Percentiles rank a stretch among this genome's conserved stretches.
phyloP scores from a whole-genome alignment of 2,329 filamentous ascomycete genomes.

The Xylariaceae sp. region DNA sequence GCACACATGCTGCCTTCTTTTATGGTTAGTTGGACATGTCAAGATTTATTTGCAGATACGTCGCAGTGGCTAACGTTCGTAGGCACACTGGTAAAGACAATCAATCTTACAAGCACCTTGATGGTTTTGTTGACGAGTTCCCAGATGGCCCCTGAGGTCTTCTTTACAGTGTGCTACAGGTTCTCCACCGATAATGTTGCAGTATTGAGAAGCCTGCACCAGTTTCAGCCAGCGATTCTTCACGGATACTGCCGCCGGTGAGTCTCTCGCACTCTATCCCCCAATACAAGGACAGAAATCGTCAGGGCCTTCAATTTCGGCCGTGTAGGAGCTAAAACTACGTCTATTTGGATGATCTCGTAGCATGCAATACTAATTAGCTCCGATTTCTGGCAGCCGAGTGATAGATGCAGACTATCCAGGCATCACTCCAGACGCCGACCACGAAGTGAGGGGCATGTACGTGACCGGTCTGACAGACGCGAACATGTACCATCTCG shows the following conservation, averaged over 20 bases:
- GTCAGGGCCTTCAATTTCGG: too few relatives aligned
- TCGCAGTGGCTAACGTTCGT: slow-evolving; percentile 33
- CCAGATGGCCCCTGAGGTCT: slow-evolving; percentile 83
- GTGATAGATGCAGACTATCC: slow-evolving; percentile 80
- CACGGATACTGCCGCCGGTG: slow-evolving; percentile 70
- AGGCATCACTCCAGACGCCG: slow-evolving; percentile 67
- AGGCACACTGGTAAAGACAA: slow-evolving; percentile 48
- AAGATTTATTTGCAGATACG: not conserved
- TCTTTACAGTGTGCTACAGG: slow-evolving; percentile 83
- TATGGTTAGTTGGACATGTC: slow-evolving; percentile 54
- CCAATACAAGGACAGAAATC: too few relatives aligned
- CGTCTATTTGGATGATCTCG: not conserved
- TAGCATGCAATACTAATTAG: not conserved
- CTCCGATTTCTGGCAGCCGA: slow-evolving; percentile 49
- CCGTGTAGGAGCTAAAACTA: not conserved
- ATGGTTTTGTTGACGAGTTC: slow-evolving; percentile 20
- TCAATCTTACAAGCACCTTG: not conserved
- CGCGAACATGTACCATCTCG: slow-evolving; percentile 76
- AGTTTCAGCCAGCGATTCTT: slow-evolving; percentile 77
- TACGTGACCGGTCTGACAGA: slow-evolving; percentile 80
- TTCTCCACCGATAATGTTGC: slow-evolving; percentile 54
- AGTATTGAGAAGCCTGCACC: slow-evolving; percentile 58
- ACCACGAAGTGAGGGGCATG: slow-evolving; percentile 72
- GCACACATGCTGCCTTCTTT: slow-evolving; percentile 58
- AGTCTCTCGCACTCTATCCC: slow-evolving; percentile 14